Percentiles rank a stretch among this genome's conserved stretches.
These are phyloP conservation scores for Nemania serpens DNA, from an alignment of 2,329 filamentous ascomycete genomes.

Conservation along the genomic window DNA sequence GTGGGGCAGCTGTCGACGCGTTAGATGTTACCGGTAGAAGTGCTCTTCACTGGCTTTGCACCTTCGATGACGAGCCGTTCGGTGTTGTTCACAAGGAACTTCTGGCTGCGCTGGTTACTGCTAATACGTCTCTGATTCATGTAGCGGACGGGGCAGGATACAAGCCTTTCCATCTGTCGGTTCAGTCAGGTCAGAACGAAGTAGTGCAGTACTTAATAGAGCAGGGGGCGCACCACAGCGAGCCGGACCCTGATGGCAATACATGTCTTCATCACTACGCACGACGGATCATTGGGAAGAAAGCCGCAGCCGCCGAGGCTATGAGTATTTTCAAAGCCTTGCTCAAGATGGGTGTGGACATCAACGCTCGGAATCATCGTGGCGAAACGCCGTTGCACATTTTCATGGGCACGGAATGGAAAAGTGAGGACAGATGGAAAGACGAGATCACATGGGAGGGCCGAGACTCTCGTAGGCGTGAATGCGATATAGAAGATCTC, in stretches of 20 bases:
- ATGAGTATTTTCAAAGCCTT: background rate
- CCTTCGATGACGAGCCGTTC: slow-evolving; percentile 3
- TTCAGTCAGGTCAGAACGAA: background rate
- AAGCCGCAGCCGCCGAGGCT: background rate
- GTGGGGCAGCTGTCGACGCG: background rate
- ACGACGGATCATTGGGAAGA: background rate
- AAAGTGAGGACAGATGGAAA: background rate
- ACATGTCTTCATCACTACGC: slow-evolving; percentile 1
- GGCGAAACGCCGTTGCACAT: background rate
- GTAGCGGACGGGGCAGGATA: background rate
- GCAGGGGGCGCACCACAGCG: background rate
- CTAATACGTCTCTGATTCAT: background rate
- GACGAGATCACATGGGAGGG: background rate
- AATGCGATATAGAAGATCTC: background rate
- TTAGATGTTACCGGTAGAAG: slow-evolving; percentile 7
- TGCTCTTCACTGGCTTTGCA: slow-evolving; percentile 7
- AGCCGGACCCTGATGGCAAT: background rate
- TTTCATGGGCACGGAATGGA: background rate
- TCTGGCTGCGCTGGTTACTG: background rate
- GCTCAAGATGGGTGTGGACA: background rate
- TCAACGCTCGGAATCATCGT: background rate
- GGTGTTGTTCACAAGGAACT: background rate
- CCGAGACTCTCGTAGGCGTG: background rate
- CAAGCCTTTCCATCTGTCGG: background rate
- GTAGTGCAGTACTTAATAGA: background rate